Conservation (phyloP, 2,329 filamentous ascomycete species). For the Alternaria tenuissima region DNA sequence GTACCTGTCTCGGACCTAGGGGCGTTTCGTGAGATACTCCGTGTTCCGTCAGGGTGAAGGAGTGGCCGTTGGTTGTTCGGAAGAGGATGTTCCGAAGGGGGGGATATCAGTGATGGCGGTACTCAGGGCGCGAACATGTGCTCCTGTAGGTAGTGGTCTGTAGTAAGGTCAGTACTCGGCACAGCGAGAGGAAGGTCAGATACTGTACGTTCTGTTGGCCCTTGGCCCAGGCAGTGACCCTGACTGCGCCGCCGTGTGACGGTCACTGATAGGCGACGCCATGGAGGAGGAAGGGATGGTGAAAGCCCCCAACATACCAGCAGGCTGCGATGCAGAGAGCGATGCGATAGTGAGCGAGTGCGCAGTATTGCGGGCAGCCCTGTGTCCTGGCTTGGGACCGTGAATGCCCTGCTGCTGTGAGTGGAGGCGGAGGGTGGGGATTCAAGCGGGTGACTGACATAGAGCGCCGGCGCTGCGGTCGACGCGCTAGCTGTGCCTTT, state of each 20-base stretch:
- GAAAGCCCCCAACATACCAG: not conserved
- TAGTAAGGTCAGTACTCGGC: conserved; percentile 8
- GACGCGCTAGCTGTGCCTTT: conserved; percentile 24
- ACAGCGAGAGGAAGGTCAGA: not conserved
- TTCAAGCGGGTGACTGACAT: conserved; percentile 16
- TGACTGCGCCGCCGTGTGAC: conserved; percentile 17
- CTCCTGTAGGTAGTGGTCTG: not conserved
- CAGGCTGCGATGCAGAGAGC: not conserved
- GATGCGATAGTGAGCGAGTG: not conserved
- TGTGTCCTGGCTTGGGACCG: not conserved
- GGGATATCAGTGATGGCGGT: not conserved
- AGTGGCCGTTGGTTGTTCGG: conserved; percentile 1
- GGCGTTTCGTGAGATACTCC: not conserved
- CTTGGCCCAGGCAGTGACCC: conserved; percentile 3
- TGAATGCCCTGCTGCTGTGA: conserved; percentile 15
- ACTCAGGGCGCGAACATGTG: conserved; percentile 2
- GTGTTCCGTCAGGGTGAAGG: conserved; percentile 3
- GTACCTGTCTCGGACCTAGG: not conserved
- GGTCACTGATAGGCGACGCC: conserved; percentile 3
- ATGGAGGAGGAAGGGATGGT: conserved; percentile 13
- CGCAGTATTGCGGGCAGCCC: not conserved
- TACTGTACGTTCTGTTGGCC: conserved; percentile 11
- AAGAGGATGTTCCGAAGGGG: not conserved
- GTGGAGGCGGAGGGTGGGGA: conserved; percentile 25
- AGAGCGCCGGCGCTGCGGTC: conserved; percentile 11